These are phyloP conservation scores for Canariomyces notabilis DNA, from an alignment of 2,329 filamentous ascomycete genomes.

Conservation along the genomic window DNA sequence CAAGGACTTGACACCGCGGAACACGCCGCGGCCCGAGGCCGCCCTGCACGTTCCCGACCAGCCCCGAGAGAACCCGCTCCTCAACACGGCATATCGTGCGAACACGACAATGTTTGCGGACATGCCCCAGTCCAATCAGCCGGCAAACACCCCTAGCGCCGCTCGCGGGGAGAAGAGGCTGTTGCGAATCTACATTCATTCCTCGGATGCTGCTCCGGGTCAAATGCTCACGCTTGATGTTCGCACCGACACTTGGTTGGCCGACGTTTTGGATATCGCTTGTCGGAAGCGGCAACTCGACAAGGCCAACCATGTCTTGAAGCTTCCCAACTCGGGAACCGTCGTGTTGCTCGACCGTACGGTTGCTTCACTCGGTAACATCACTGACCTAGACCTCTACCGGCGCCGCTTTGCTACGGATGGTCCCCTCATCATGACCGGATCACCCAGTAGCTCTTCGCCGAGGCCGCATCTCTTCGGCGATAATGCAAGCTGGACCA, in stretches of 20 bases:
- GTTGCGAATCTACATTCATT: constrained; percentile 65
- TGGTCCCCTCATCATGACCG: constrained; percentile 61
- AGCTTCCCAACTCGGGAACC: constrained; percentile 67
- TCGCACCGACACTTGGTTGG: constrained; percentile 77
- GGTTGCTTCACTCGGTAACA: constrained; percentile 71
- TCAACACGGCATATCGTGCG: constrained; percentile 55
- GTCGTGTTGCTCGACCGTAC: constrained; percentile 73
- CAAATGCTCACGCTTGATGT: constrained; percentile 69
- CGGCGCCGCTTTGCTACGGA: constrained; percentile 71
- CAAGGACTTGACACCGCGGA: constrained; percentile 42
- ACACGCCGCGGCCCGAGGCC: constrained; percentile 43
- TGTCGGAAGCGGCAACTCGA: constrained; percentile 75
- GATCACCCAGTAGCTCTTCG: constrained; percentile 64
- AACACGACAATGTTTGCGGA: constrained; percentile 53
- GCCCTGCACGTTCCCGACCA: constrained; percentile 29
- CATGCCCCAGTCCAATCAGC: constrained; percentile 41
- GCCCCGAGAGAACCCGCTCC: constrained; percentile 53
- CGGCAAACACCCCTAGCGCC: constrained; percentile 32
- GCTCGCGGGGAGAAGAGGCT: constrained; percentile 63
- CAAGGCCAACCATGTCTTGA: constrained; percentile 73
- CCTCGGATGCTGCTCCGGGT: constrained; percentile 64
- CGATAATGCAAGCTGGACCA: constrained; percentile 48
- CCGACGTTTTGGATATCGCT: constrained; percentile 72
- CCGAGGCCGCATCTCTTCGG: constrained; percentile 58
- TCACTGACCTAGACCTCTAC: constrained; percentile 69